A percentile compares a stretch with the other conserved stretches of the same genome.
Evolutionary conservation across 176 grass and related monocot genomes (phyloP).

Genomic region (Juncus effusus): DNA sequence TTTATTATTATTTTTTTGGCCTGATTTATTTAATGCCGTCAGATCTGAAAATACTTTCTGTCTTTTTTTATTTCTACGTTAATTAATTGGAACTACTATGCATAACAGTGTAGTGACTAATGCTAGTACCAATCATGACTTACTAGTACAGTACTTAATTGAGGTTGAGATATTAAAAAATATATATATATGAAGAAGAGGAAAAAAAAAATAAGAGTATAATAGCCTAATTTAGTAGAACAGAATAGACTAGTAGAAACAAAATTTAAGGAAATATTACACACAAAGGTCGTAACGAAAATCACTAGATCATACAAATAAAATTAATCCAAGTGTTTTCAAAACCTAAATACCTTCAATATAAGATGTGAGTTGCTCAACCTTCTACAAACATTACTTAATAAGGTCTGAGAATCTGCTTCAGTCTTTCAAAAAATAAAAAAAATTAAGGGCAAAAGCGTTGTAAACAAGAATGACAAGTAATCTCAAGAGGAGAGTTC

Average conservation of each 20-base stretch:
- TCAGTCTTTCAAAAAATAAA: too few relatives aligned
- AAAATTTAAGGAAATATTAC: neutral
- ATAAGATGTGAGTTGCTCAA: too few relatives aligned
- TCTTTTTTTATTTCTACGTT: neutral
- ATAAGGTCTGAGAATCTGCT: too few relatives aligned
- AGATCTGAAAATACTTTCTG: neutral
- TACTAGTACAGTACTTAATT: neutral
- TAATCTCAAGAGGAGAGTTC: constrained; percentile 75
- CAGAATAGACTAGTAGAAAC: too few relatives aligned
- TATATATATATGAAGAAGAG: neutral
- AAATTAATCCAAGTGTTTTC: constrained; percentile 7
- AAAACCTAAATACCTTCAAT: constrained; percentile 6
- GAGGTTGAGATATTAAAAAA: neutral
- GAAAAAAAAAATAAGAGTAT: neutral
- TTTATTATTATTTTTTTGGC: constrained; percentile 6
- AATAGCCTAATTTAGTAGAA: neutral
- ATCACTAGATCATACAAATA: neutral
- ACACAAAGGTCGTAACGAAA: neutral
- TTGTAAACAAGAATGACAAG: constrained; percentile 92
- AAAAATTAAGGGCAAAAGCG: constrained; percentile 56
- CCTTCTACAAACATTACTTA: too few relatives aligned
- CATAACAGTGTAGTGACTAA: too few relatives aligned
- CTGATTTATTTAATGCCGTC: neutral
- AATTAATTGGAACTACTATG: too few relatives aligned
- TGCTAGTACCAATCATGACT: neutral